These are phyloP conservation scores for Amaranthus palmeri DNA, from an alignment of 148 eudicot genomes.

Conservation along the genomic window DNA sequence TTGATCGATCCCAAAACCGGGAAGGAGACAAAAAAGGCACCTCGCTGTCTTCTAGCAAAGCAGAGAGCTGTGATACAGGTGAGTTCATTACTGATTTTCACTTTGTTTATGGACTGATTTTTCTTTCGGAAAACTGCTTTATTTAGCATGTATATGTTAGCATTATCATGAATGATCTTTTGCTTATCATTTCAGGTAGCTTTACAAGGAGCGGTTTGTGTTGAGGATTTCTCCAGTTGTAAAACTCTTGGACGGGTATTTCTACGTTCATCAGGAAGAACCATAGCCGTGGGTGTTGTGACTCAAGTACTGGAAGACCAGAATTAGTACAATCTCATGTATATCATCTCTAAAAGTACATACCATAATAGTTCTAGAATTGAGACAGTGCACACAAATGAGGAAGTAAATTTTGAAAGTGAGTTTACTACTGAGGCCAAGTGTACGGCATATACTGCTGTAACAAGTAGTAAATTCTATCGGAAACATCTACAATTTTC, in stretches of 20 bases:
- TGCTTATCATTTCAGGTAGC: slow-evolving; percentile 48
- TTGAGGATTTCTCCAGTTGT: slow-evolving; percentile 54
- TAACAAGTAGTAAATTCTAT: background rate
- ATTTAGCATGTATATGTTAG: background rate
- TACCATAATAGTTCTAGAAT: slow-evolving; percentile 9
- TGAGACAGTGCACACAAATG: background rate
- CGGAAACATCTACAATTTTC: background rate
- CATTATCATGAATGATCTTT: background rate
- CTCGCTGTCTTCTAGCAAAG: slow-evolving; percentile 71
- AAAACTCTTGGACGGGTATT: slow-evolving; percentile 81
- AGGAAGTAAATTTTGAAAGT: slow-evolving; percentile 1
- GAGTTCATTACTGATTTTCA: background rate
- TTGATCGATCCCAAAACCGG: slow-evolving; percentile 93
- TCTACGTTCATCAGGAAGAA: slow-evolving; percentile 80
- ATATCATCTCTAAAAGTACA: background rate
- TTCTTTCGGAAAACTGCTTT: background rate
- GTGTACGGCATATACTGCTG: background rate
- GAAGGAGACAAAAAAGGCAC: slow-evolving; percentile 75
- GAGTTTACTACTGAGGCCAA: background rate
- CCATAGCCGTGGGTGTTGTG: slow-evolving; percentile 78
- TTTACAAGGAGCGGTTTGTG: slow-evolving; percentile 64
- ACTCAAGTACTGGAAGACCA: slow-evolving; percentile 41
- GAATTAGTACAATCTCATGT: slow-evolving; percentile 2
- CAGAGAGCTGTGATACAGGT: slow-evolving; percentile 90
- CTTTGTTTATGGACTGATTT: background rate